Percentiles rank a stretch among this genome's conserved stretches.
Conservation (phyloP, 768 basidiomycete species). For the Mycena haematopus region DNA sequence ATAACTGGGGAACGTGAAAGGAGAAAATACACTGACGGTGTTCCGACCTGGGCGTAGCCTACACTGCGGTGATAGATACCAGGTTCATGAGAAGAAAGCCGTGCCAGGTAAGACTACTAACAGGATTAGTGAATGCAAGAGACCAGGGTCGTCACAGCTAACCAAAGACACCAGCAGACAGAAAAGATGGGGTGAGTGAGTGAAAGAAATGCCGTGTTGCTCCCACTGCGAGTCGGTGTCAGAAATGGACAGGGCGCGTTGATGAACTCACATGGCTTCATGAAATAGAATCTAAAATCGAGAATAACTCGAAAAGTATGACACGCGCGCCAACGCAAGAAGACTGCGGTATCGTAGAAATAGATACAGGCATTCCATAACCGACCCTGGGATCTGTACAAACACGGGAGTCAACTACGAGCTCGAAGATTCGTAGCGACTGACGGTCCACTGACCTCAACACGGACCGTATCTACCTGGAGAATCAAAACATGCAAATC, state of each 20-base stretch:
- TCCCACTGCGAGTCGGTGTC: not conserved
- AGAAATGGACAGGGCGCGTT: not conserved
- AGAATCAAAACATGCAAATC: not conserved
- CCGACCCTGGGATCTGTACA: constrained; percentile 8
- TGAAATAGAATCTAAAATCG: constrained; percentile 15
- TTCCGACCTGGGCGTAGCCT: constrained; percentile 18
- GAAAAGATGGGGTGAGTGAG: not conserved
- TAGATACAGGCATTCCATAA: constrained; percentile 10
- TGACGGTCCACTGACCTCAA: too few relatives aligned
- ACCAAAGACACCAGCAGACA: constrained; percentile 3
- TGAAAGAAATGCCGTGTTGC: not conserved
- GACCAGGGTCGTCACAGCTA: not conserved
- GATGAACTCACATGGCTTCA: constrained; percentile 10
- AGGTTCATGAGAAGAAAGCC: constrained; percentile 24
- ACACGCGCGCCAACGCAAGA: constrained; percentile 2
- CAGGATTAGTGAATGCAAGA: not conserved
- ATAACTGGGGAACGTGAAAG: not conserved
- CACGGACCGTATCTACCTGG: constrained; percentile 1
- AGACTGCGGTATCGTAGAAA: constrained; percentile 16
- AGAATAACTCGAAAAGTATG: not conserved
- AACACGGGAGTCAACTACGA: not conserved
- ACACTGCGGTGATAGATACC: constrained; percentile 2
- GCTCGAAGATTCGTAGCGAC: not conserved
- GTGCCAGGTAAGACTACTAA: too few relatives aligned
- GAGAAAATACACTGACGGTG: not conserved